Base-by-base conservation (phyloP, 1,284 basidiomycete species). In the Cystobasidium slooffiae region DNA sequence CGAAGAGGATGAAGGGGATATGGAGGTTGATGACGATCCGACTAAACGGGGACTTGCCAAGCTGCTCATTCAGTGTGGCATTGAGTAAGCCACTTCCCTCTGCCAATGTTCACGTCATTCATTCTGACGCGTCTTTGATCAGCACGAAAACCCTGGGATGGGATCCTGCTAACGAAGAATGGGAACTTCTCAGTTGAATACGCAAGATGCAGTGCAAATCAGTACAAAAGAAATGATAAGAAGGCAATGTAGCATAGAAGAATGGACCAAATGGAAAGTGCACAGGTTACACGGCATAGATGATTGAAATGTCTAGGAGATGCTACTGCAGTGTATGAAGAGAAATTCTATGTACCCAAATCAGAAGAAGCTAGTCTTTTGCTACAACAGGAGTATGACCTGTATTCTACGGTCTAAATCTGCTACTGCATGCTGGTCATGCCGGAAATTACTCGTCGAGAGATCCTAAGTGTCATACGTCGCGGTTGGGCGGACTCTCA, bases 101-200 rank as follows among this genome's bases (percentile, higher is more conserved):
- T 22, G 14, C 7, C 51, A 16, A 8, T 6, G 2, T 22, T 18
- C 3, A 31, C 4, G 5, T 1, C 4, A 41, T 43, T 37, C 20
- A 41, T 39, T 44, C 53, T n/a, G 31, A 37, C 24, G 8, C 12
- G 1, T 22, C 16, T 41, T 41, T 62, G 55, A 51, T 63, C 39
- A 73, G 70, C 18, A 39, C 51, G 51, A 66, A 66, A 39, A 66
- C 55, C n/a, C 53, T 73, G 31, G 62, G 63, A 44, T 73, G 70
- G 70, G 63, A 73, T 51, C 53, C 63, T 4, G 63, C 20, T n/a
- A 66, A 65, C 39, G 70, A 73, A 37, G 70, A 73, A 59, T 73
- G 70, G 70, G 58, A 66, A 47, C 43, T 14, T 24, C 41, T 18
- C 8, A 24, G 24, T 10, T 22, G 64, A 47, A 20, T n/a, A 31